Evolutionary conservation across 345 rosid species (phyloP).

Genomic region (Arabidopsis suecica): DNA sequence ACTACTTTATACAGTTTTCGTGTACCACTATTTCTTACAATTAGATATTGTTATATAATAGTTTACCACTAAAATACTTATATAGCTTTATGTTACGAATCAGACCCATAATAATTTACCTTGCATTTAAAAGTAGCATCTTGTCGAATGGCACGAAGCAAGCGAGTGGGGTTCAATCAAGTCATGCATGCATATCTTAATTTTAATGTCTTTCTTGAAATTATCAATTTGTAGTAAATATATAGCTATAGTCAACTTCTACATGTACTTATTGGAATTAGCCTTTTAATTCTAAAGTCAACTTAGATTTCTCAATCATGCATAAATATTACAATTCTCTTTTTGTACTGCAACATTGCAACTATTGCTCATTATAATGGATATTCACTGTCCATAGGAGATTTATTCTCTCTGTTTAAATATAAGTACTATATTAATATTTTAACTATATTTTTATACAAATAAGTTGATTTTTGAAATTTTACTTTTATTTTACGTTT

Average conservation of each 20-base stretch:
- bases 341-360: slow-evolving; percentile 22
- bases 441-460: background rate
- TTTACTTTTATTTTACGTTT: background rate
- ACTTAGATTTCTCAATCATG: slow-evolving; percentile 46
- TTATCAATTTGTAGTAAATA: slow-evolving; percentile 30
- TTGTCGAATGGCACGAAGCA: slow-evolving; percentile 33
- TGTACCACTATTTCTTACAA: no score
- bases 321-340: slow-evolving; percentile 13
- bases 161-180: slow-evolving; percentile 42
- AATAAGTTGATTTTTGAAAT: background rate
- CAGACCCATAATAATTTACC: no score
- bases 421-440: background rate
- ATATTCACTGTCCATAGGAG: slow-evolving; percentile 10
- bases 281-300: slow-evolving; percentile 39
- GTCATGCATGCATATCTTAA: slow-evolving; percentile 45
- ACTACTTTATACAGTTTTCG: no score
- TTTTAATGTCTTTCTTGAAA: slow-evolving; percentile 17
- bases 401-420: background rate
- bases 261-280: slow-evolving; percentile 39
- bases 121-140: background rate
- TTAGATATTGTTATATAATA: no score
- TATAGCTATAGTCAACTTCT: slow-evolving; percentile 31
- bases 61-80: no score
- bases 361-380: slow-evolving; percentile 27
- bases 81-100: no score